These are phyloP conservation scores for Tubosaeta brunneosetosa DNA, from an alignment of 768 basidiomycete genomes.

Conservation along the genomic window DNA sequence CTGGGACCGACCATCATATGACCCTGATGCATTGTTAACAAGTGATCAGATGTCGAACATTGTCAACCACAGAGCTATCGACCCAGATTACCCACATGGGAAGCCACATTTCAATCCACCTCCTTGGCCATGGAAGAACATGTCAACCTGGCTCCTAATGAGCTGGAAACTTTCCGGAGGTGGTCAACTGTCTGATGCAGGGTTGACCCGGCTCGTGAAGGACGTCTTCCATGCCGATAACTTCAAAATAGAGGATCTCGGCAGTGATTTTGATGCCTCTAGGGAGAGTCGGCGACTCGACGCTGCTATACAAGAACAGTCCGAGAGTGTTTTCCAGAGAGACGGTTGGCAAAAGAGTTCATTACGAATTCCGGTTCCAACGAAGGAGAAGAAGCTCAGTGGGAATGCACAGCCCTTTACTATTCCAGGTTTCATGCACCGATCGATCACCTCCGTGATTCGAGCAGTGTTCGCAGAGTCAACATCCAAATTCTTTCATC, in stretches of 20 bases:
- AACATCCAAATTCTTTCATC: slow-evolving; percentile 16
- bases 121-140: slow-evolving; percentile 13
- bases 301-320: no score
- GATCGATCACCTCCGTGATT: slow-evolving; percentile 16
- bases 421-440: slow-evolving; percentile 27
- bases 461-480: slow-evolving; percentile 4
- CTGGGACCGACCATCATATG: neutral
- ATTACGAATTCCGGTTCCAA: slow-evolving; percentile 31
- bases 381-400: slow-evolving; percentile 9
- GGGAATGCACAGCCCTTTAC: slow-evolving; percentile 17
- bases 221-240: no score
- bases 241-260: no score
- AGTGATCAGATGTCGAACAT: neutral
- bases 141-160: slow-evolving; percentile 11
- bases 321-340: no score
- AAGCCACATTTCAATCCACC: neutral
- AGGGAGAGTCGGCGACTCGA: no score
- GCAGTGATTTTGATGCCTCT: no score
- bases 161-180: slow-evolving; percentile 10
- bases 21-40: neutral
- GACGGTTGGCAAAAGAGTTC: no score
- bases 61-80: no score
- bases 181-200: slow-evolving; percentile 2
- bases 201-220: slow-evolving; percentile 4
- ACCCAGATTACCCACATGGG: no score